phyloP scores from a whole-genome alignment of 805 yeast genomes.

The Saccharomyces kudriavzevii region DNA sequence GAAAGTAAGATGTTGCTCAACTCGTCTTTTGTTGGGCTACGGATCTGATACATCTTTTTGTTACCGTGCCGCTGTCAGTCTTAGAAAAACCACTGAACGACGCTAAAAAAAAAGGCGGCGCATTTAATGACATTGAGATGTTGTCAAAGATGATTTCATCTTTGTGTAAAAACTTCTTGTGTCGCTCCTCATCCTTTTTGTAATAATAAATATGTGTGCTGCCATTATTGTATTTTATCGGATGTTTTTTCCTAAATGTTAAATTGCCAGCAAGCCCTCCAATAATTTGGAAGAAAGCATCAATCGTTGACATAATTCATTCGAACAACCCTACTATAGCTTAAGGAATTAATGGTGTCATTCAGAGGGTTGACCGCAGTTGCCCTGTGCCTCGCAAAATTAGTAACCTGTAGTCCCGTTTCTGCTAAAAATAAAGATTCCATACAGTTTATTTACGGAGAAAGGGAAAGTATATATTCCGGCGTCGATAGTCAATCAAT shows the following conservation, averaged over 20 bases:
- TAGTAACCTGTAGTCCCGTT: constrained; percentile 5
- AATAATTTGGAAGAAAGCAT: not conserved
- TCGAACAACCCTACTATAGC: not conserved
- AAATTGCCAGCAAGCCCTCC: not conserved
- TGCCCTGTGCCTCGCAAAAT: not conserved
- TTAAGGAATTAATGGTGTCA: not conserved
- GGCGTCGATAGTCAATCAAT: constrained; percentile 5
- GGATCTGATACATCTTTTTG: not conserved
- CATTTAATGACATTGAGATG: not conserved
- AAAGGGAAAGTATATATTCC: constrained; percentile 13
- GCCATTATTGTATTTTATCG: not conserved
- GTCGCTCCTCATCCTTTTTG: not conserved
- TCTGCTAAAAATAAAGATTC: constrained; percentile 11
- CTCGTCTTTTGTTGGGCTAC: not conserved
- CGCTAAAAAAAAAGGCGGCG: not conserved
- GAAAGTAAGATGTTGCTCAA: too few relatives aligned
- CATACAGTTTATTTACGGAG: constrained; percentile 12
- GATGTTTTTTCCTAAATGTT: not conserved
- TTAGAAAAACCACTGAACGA: not conserved
- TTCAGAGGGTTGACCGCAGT: not conserved
- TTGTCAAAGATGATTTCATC: not conserved
- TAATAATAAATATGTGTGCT: not conserved
- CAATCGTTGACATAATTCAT: not conserved
- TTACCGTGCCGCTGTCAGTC: not conserved
- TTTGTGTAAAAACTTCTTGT: not conserved